Conservation (phyloP, 768 basidiomycete species). For the Russula griseocarnosa region DNA sequence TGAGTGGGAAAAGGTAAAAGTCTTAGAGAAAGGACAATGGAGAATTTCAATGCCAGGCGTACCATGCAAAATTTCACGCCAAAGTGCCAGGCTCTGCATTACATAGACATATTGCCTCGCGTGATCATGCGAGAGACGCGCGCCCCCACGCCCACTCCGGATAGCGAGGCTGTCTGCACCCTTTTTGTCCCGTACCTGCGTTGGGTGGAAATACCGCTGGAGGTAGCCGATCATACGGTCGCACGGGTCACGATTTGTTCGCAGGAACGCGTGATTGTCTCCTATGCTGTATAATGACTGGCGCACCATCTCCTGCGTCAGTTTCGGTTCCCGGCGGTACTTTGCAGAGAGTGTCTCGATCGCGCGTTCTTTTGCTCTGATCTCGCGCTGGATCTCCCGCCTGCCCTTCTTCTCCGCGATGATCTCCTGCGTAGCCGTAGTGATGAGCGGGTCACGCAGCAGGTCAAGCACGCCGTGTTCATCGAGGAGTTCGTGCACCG, state of each 20-base stretch:
- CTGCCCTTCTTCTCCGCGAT: constrained; percentile 64
- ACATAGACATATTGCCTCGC: constrained; percentile 83
- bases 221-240: constrained; percentile 77
- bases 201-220: constrained; percentile 73
- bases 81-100: constrained; percentile 79
- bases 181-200: constrained; percentile 59
- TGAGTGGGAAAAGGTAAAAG: constrained; percentile 31
- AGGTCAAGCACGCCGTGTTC: constrained; percentile 59
- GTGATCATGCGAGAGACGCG: constrained; percentile 80
- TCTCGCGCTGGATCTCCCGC: constrained; percentile 79
- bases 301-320: constrained; percentile 62
- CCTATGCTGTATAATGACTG: constrained; percentile 86
- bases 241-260: constrained; percentile 84
- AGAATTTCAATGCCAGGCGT: constrained; percentile 19
- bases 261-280: constrained; percentile 85
- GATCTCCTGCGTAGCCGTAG: constrained; percentile 78
- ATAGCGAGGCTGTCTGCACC: constrained; percentile 60
- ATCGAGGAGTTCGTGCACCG: constrained; percentile 66
- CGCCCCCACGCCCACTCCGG: constrained; percentile 74
- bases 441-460: constrained; percentile 71
- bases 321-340: constrained; percentile 50
- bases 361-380: constrained; percentile 79
- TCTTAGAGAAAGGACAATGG: not conserved
- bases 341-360: constrained; percentile 68
- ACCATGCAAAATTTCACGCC: constrained; percentile 86